Evolutionary conservation across 2,329 filamentous ascomycete species (phyloP).

Genomic region (Scolecobasidium constrictum): DNA sequence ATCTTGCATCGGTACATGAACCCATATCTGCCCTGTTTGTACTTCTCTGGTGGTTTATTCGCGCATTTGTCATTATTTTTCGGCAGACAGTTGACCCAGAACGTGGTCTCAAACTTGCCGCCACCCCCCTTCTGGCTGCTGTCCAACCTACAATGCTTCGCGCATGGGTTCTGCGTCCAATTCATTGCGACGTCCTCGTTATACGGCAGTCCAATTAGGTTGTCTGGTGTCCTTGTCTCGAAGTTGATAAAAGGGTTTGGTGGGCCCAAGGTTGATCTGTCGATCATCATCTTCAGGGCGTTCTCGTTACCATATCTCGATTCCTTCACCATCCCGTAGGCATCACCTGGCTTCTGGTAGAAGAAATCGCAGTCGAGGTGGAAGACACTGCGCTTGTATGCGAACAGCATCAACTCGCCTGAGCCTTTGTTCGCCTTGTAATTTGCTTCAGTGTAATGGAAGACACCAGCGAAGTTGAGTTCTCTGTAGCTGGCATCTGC

Average conservation of each 20-base stretch:
- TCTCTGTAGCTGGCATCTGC: too few relatives aligned
- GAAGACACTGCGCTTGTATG: background rate
- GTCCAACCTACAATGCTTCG: background rate
- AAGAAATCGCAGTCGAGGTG: background rate
- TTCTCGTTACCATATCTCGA: background rate
- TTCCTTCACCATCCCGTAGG: background rate
- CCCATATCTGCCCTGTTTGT: background rate
- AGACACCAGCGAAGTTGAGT: background rate
- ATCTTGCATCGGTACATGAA: background rate
- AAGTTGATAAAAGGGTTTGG: background rate
- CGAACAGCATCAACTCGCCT: background rate
- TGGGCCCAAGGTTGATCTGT: background rate
- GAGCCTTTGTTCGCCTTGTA: background rate
- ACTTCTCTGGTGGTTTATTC: background rate
- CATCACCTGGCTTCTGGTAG: background rate
- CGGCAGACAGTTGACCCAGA: background rate
- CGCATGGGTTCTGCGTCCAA: background rate
- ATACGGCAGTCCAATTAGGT: background rate
- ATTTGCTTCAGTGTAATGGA: background rate
- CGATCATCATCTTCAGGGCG: background rate
- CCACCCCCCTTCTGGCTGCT: background rate
- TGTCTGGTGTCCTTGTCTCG: too few relatives aligned
- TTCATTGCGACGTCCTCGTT: background rate
- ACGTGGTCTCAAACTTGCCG: background rate
- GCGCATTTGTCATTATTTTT: background rate